phyloP scores from a whole-genome alignment of 1,284 basidiomycete genomes.

The Trichosporon sp. region DNA sequence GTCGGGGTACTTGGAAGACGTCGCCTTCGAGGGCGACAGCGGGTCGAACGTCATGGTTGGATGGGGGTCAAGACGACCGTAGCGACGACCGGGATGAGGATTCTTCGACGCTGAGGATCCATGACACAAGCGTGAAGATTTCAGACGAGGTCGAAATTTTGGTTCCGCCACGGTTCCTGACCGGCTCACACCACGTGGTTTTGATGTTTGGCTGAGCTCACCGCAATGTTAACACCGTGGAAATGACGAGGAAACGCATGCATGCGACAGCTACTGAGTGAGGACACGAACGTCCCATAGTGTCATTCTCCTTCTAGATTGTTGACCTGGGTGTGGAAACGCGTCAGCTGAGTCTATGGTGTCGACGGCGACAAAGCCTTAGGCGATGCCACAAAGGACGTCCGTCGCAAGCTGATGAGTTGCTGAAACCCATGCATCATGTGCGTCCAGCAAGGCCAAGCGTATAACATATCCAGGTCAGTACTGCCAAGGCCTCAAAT shows the following conservation, averaged over 20 bases:
- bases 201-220: neutral
- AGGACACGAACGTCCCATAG: too few species aligned
- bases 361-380: too few species aligned
- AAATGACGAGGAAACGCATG: neutral
- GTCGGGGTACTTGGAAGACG: constrained; percentile 28
- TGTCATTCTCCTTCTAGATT: too few species aligned
- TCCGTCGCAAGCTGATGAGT: neutral
- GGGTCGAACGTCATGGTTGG: constrained; percentile 38
- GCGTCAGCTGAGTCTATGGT: neutral
- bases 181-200: neutral
- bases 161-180: constrained; percentile 1
- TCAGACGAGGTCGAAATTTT: constrained; percentile 11
- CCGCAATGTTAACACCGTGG: too few species aligned
- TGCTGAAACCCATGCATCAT: neutral
- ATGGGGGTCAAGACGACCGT: constrained; percentile 1
- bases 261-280: too few species aligned
- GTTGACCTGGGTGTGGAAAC: neutral
- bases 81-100: neutral
- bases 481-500: too few species aligned
- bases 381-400: neutral
- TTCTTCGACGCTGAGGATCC: neutral
- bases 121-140: constrained; percentile 12
- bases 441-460: neutral
- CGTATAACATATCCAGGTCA: neutral
- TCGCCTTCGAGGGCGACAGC: constrained; percentile 38